Evolutionary conservation across 352 stramenopile species (phyloP), one percentile per base, ranked within the genome.

Genomic region (Globisporangium rhizosaccharum): DNA sequence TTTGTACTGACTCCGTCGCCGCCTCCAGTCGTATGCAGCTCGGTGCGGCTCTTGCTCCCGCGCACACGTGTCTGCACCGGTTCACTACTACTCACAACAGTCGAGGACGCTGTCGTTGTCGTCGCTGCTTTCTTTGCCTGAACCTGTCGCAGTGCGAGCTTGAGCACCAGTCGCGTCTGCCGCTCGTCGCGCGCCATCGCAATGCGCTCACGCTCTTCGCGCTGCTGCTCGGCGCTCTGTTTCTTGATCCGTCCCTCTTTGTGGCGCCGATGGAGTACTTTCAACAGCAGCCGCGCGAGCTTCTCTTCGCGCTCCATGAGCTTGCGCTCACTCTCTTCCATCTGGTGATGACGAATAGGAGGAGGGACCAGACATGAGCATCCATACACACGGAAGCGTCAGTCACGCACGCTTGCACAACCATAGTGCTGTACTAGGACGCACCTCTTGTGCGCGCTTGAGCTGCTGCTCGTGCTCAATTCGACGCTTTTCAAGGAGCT

Each of bases 231-330:
- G 23, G 63, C 56, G 5, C 65, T 71, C 57, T 74, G 60, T 17
- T 77, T 75, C 42, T 71, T 65, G 37, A 74, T 76, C 57, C 73
- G 72, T 7, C 71, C 74, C 52, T 82, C 71, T 30, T 62, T 75
- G 7, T 61, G 72, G 26, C 79, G 76, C 9, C 82, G 76, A 41
- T 83, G 73, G 11, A 82, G 52, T 12, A 82, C 67, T 61, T 91
- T 90, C 8, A 78, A 23, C 17, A 76, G 62, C 25, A 94, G 57
- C 12, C 82, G 73, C 26, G 72, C 58, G 11, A 68, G 53, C 36
- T 86, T 86, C 50, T 94, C 85, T 56, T 94, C 82, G 2, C 79
- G 75, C 51, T 88, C 77, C 82, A 92, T 91, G 4, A 75, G 51
- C 51, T 72, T 87, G 1, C 75, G 65, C 47, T 92, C 85, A 25